Base-by-base conservation (phyloP, 2,329 filamentous ascomycete species). In the Aplosporella prunicola region DNA sequence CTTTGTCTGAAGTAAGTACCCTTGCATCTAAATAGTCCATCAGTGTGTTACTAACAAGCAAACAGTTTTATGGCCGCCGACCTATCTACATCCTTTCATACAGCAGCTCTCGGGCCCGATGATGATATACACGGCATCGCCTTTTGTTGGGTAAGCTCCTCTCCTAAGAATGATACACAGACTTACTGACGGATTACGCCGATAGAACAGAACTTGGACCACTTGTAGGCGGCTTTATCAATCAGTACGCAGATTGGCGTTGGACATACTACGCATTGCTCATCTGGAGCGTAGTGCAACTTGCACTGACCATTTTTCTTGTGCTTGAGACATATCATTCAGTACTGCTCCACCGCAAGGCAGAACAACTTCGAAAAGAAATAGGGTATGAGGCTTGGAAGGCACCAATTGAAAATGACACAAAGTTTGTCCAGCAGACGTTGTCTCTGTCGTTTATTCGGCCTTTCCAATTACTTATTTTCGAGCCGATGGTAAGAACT, bases 271-370 rank as follows among this genome's bases (percentile, higher is more conserved):
- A 88, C 53, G 71, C 87, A 4, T 66, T 93, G 42, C 62, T 93
- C 34, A 93, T 94, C 34, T 93, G 85, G 86, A 71, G 78, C 2
- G 74, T 69, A 20, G 30, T 67, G 6, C 61, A 86, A 50, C 68
- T 85, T 32, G 53, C 69, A 8, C 63, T 76, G 42, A 78, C 94
- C 35, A 53, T 78, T 22, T 54, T 85, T 22, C 66, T 87, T 28
- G 85, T 94, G 3, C 88, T 87, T 4, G 87, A 95, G 63, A 95
- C 87, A 1, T 94, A 91, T 56, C 83, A 71, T 44, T 72, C 72
- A 14, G 72, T 88, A 11, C 63, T 91, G 32, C 66, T 93, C 27
- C 73, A 78, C 36, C 68, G 71, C 29, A 93, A 91, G 56, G 87
- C 87, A 3, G 66, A 67, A 37, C 68, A 67, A 40, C 56, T 87